Conservation (phyloP, 805 yeast genomes). For the Cyberlindnera xishuangbannaensis region DNA sequence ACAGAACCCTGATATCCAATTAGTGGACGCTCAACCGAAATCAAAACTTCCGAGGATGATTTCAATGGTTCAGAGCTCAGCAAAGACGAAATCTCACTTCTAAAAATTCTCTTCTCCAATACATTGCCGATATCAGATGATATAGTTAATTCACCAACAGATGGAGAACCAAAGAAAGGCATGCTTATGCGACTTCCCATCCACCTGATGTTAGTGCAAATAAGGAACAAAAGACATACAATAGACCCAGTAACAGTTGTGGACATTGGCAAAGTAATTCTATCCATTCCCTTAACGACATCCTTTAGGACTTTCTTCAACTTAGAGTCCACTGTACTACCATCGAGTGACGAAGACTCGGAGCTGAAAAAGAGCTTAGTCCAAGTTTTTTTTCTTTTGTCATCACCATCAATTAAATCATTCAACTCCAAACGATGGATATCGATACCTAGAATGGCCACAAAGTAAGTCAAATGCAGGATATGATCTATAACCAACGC, state of each 20-base stretch:
- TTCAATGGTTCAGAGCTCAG: slow-evolving; percentile 5
- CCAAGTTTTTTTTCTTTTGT: slow-evolving; percentile 7
- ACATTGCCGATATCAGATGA: slow-evolving; percentile 8
- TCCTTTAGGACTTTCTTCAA: neutral
- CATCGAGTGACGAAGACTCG: slow-evolving; percentile 7
- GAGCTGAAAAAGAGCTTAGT: slow-evolving; percentile 1
- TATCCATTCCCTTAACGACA: slow-evolving; percentile 1
- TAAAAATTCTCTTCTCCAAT: slow-evolving; percentile 17
- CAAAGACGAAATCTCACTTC: slow-evolving; percentile 15
- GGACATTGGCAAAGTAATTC: slow-evolving; percentile 30
- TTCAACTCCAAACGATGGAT: slow-evolving; percentile 55
- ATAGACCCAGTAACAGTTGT: slow-evolving; percentile 28
- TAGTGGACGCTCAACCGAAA: slow-evolving; percentile 26
- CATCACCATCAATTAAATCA: slow-evolving; percentile 34
- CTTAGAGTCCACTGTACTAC: neutral
- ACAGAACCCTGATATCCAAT: slow-evolving; percentile 15
- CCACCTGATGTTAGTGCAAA: slow-evolving; percentile 32
- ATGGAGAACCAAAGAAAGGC: slow-evolving; percentile 1
- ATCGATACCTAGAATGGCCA: slow-evolving; percentile 64
- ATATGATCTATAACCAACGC: slow-evolving; percentile 54
- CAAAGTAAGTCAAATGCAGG: slow-evolving; percentile 57
- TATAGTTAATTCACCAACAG: slow-evolving; percentile 1
- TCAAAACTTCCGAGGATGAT: slow-evolving; percentile 5
- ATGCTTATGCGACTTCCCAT: slow-evolving; percentile 14
- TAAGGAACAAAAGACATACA: slow-evolving; percentile 21